Conservation (phyloP, 768 basidiomycete genomes). For the Holtermanniella nyarrowii region DNA sequence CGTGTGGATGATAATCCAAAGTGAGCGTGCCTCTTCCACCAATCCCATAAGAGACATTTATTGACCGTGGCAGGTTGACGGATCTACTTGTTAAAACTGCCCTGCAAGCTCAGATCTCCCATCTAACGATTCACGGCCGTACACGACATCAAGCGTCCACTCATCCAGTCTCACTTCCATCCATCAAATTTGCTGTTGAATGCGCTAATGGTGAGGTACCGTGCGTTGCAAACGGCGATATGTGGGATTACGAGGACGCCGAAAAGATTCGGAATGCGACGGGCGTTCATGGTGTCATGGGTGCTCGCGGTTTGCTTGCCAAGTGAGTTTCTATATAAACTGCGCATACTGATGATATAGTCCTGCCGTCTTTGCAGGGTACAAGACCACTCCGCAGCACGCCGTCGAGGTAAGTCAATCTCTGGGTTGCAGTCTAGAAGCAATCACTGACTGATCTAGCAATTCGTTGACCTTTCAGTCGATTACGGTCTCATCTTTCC, state of each 20-base stretch:
- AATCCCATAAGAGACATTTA: background rate
- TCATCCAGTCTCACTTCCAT: slow-evolving; percentile 42
- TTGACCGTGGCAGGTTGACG: slow-evolving; percentile 32
- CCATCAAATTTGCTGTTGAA: slow-evolving; percentile 44
- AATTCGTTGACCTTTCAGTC: slow-evolving; percentile 41
- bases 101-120: slow-evolving; percentile 42
- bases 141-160: slow-evolving; percentile 45
- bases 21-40: slow-evolving; percentile 30
- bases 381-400: slow-evolving; percentile 39
- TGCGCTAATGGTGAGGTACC: slow-evolving; percentile 43
- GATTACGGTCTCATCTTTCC: slow-evolving; percentile 43
- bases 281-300: slow-evolving; percentile 46
- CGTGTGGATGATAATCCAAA: slow-evolving; percentile 44
- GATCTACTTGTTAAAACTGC: slow-evolving; percentile 43
- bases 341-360: slow-evolving; percentile 2
- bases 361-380: slow-evolving; percentile 44
- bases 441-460: too few relatives aligned
- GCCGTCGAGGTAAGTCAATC: slow-evolving; percentile 36
- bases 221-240: slow-evolving; percentile 46
- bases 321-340: slow-evolving; percentile 37
- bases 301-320: slow-evolving; percentile 45
- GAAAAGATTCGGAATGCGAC: slow-evolving; percentile 39
- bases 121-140: slow-evolving; percentile 46
- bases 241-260: slow-evolving; percentile 43
- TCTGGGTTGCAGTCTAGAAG: too few relatives aligned